Evolutionary conservation across 164 flowering plant genomes (phyloP).

Genomic region (Hamamelis virginiana): DNA sequence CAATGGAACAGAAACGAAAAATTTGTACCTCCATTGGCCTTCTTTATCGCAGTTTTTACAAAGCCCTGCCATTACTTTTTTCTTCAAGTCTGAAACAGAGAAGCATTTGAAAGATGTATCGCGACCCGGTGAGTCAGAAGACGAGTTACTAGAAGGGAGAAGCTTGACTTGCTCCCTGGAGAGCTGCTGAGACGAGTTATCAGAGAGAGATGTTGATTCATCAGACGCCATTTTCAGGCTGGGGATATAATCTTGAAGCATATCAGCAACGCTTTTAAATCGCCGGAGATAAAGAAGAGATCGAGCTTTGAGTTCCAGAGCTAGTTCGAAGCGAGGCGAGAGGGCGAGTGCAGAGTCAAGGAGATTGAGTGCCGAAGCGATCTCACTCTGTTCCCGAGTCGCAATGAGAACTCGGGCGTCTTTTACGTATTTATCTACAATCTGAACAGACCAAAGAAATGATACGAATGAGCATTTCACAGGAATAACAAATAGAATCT

Average conservation of each 20-base stretch:
- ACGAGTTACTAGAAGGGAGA: constrained; percentile 32
- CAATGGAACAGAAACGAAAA: constrained; percentile 5
- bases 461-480: background rate
- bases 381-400: constrained; percentile 60
- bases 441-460: constrained; percentile 34
- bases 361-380: constrained; percentile 64
- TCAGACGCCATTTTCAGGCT: constrained; percentile 61
- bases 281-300: constrained; percentile 74
- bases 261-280: constrained; percentile 84
- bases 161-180: constrained; percentile 75
- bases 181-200: constrained; percentile 48
- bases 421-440: constrained; percentile 72
- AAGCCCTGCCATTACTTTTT: constrained; percentile 77
- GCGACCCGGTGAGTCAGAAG: constrained; percentile 29
- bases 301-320: constrained; percentile 88
- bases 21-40: constrained; percentile 98
- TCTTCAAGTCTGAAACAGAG: constrained; percentile 88
- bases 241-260: constrained; percentile 95
- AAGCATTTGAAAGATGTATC: constrained; percentile 75
- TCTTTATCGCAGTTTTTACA: constrained; percentile 65
- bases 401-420: constrained; percentile 70
- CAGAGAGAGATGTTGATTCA: constrained; percentile 43
- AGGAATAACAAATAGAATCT: too few relatives aligned
- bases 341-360: constrained; percentile 76
- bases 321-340: constrained; percentile 71